Percentiles rank a stretch among this genome's conserved stretches.
These are phyloP conservation scores for Kockovaella imperatae DNA, from an alignment of 768 basidiomycete species.

Conservation along the genomic window DNA sequence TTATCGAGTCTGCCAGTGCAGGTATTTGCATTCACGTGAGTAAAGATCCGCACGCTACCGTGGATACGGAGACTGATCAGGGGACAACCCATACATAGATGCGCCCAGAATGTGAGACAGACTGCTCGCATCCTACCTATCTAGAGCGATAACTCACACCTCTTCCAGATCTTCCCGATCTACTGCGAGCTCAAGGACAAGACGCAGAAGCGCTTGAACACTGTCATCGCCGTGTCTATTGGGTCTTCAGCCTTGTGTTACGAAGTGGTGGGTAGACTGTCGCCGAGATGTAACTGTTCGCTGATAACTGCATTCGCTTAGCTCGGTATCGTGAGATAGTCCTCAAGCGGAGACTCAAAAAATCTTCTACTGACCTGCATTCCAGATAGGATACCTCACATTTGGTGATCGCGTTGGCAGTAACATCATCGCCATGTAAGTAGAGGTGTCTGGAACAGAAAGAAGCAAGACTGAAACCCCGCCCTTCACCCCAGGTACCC, in stretches of 20 bases:
- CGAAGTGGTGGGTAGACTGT: slow-evolving; percentile 60
- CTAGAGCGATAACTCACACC: background rate
- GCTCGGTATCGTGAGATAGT: slow-evolving; percentile 34
- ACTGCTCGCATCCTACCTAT: background rate
- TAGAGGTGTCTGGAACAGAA: background rate
- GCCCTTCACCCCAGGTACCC: slow-evolving; percentile 35
- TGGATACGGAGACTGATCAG: background rate
- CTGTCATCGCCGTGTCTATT: slow-evolving; percentile 77
- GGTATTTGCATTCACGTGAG: slow-evolving; percentile 43
- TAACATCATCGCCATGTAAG: slow-evolving; percentile 90
- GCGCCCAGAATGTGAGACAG: slow-evolving; percentile 73
- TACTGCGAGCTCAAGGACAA: slow-evolving; percentile 83
- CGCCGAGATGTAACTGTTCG: background rate
- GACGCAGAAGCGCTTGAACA: slow-evolving; percentile 73
- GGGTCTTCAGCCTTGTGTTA: slow-evolving; percentile 76
- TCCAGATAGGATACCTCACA: slow-evolving; percentile 66
- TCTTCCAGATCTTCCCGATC: slow-evolving; percentile 72
- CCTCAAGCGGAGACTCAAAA: no score
- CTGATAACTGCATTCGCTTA: slow-evolving; percentile 19
- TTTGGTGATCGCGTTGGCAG: slow-evolving; percentile 85
- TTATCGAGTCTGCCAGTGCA: slow-evolving; percentile 71
- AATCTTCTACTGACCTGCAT: background rate
- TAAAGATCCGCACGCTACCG: background rate
- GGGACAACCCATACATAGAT: slow-evolving; percentile 56
- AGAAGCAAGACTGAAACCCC: background rate